Evolutionary conservation across 768 basidiomycete species (phyloP).

Genomic region (Erythrobasidium yunnanense): DNA sequence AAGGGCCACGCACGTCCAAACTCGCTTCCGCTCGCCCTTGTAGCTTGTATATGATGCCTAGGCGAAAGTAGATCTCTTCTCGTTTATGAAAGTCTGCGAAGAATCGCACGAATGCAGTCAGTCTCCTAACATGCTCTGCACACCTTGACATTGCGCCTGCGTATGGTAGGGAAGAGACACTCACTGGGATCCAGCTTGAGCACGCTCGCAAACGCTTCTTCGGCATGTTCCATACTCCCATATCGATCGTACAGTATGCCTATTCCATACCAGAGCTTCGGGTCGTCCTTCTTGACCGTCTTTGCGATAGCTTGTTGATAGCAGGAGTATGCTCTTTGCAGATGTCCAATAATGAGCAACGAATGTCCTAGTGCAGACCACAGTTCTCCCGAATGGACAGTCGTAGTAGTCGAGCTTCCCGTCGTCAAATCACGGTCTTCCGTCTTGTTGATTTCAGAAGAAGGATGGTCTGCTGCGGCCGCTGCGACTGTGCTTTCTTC

Average conservation of each 20-base stretch:
- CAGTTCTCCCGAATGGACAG: too few species aligned
- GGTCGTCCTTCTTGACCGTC: conserved; percentile 54
- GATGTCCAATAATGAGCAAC: conserved; percentile 97
- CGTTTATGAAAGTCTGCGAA: conserved; percentile 88
- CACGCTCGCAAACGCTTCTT: conserved; percentile 94
- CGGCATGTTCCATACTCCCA: conserved; percentile 94
- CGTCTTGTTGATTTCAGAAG: too few species aligned
- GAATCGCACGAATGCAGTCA: neutral
- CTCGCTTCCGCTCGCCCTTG: conserved; percentile 85
- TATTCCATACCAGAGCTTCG: conserved; percentile 98
- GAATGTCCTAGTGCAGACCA: conserved; percentile 60
- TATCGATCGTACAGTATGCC: conserved; percentile 98
- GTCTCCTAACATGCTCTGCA: neutral
- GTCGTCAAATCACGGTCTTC: too few species aligned
- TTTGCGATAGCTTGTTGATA: conserved; percentile 79
- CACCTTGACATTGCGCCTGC: too few species aligned
- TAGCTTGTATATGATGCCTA: conserved; percentile 99
- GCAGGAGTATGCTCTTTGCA: conserved; percentile 94
- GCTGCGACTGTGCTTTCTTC: neutral
- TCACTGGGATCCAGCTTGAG: conserved; percentile 92
- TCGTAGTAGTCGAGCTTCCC: too few species aligned
- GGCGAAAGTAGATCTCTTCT: conserved; percentile 93
- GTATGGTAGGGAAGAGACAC: conserved; percentile 34
- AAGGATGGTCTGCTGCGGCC: too few species aligned
- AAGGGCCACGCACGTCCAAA: conserved; percentile 54